phyloP scores from a whole-genome alignment of 2,329 filamentous ascomycete species.

The Aspergillus calidoustus region DNA sequence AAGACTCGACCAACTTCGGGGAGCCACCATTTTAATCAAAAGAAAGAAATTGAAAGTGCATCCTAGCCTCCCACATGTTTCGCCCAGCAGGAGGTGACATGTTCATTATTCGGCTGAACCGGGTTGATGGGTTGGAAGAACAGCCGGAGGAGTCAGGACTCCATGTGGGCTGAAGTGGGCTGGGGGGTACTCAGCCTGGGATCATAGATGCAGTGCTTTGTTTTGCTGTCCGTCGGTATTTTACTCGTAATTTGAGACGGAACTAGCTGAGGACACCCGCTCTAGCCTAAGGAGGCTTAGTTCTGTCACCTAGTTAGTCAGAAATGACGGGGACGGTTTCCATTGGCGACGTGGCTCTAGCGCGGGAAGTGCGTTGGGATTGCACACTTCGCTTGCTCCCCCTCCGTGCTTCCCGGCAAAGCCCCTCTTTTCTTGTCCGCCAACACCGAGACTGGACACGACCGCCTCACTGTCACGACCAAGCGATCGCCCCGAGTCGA shows the following conservation, averaged over 20 bases:
- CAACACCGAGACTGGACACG: slow-evolving; percentile 26
- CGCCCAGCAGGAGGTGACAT: slow-evolving; percentile 17
- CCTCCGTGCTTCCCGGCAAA: slow-evolving; percentile 27
- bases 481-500: slow-evolving; percentile 29
- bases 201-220: slow-evolving; percentile 19
- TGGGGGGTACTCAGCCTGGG: not conserved
- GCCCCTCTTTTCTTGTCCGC: slow-evolving; percentile 25
- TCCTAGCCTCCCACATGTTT: slow-evolving; percentile 12
- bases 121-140: slow-evolving; percentile 34
- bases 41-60: not conserved
- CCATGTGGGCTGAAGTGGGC: slow-evolving; percentile 34
- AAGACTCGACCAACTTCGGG: too few species aligned
- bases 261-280: slow-evolving; percentile 18
- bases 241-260: slow-evolving; percentile 23
- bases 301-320: slow-evolving; percentile 25
- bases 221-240: slow-evolving; percentile 19
- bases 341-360: slow-evolving; percentile 22
- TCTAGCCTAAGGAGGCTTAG: slow-evolving; percentile 23
- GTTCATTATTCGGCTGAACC: slow-evolving; percentile 33
- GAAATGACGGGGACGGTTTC: slow-evolving; percentile 14
- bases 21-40: not conserved
- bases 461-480: slow-evolving; percentile 32
- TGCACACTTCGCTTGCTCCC: slow-evolving; percentile 19
- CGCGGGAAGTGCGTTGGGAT: slow-evolving; percentile 24
- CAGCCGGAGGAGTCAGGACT: slow-evolving; percentile 20